These are phyloP conservation scores for Aeschynomene evenia DNA, from an alignment of 306 rosid genomes.

Conservation along the genomic window DNA sequence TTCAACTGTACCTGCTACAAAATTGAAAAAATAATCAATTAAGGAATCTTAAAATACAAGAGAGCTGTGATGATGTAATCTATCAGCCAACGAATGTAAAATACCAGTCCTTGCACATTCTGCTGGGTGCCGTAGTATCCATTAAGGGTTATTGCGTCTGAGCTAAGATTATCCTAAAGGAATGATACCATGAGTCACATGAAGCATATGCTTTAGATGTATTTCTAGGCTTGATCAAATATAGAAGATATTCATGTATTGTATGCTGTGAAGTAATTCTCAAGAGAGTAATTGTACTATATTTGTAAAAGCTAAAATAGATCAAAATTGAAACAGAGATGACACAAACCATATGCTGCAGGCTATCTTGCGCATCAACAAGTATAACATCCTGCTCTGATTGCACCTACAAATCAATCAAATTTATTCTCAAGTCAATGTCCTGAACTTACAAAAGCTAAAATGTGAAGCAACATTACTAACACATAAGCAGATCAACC, in stretches of 20 bases:
- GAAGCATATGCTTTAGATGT: conserved; percentile 11
- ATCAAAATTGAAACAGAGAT: conserved; percentile 22
- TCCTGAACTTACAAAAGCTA: conserved; percentile 16
- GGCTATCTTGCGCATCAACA: conserved; percentile 65
- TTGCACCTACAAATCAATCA: conserved; percentile 50
- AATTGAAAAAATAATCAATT: conserved; percentile 16
- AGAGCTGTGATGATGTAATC: conserved; percentile 6
- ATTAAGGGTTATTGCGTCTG: conserved; percentile 62
- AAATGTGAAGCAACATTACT: conserved; percentile 8
- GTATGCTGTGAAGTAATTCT: background rate
- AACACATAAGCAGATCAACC: conserved; percentile 19
- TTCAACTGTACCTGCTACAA: conserved; percentile 69
- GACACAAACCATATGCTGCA: conserved; percentile 75
- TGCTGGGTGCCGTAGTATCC: conserved; percentile 85
- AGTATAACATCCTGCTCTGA: conserved; percentile 57
- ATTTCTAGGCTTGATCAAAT: conserved; percentile 1
- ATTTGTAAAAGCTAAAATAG: conserved; percentile 23
- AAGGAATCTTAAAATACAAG: background rate
- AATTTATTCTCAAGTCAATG: conserved; percentile 28
- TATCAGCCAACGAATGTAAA: conserved; percentile 1
- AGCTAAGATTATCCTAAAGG: conserved; percentile 68
- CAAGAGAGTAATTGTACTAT: conserved; percentile 17
- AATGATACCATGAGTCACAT: conserved; percentile 32
- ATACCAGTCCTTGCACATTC: conserved; percentile 91
- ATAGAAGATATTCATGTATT: conserved; percentile 3